Evolutionary conservation across 768 basidiomycete species (phyloP).

Genomic region (Mycena vitilis): DNA sequence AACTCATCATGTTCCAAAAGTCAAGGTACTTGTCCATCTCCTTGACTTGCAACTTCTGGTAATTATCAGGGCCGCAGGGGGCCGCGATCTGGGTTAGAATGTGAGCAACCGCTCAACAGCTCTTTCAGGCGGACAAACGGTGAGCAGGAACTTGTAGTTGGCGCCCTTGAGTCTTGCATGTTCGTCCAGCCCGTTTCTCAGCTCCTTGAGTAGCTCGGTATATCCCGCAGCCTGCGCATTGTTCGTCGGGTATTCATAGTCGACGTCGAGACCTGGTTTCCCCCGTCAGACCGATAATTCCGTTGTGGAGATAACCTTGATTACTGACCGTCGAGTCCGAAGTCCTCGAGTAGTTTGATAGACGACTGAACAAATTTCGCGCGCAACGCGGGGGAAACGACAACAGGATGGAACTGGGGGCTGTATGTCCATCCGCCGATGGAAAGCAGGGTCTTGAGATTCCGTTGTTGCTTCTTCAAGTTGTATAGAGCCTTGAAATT

Average conservation of each 20-base stretch:
- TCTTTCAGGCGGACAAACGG: constrained; percentile 59
- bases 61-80: constrained; percentile 91
- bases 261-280: constrained; percentile 69
- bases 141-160: constrained; percentile 76
- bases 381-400: constrained; percentile 71
- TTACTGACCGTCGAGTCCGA: constrained; percentile 62
- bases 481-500: constrained; percentile 95
- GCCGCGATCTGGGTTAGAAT: constrained; percentile 76
- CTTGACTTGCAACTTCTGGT: constrained; percentile 77
- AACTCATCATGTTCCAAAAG: constrained; percentile 99
- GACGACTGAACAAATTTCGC: constrained; percentile 85
- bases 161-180: constrained; percentile 71
- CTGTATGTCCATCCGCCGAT: constrained; percentile 98
- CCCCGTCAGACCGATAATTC: too few species aligned
- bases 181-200: constrained; percentile 79
- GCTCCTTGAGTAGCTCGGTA: constrained; percentile 80
- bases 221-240: constrained; percentile 85
- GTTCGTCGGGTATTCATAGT: constrained; percentile 93
- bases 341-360: constrained; percentile 86
- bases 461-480: constrained; percentile 87
- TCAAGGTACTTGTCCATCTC: constrained; percentile 92
- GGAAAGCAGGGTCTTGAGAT: constrained; percentile 83
- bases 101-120: constrained; percentile 20
- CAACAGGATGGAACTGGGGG: constrained; percentile 67
- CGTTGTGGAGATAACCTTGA: too few species aligned